phyloP scores from a whole-genome alignment of 352 stramenopile species.

The Pythium apleroticum region DNA sequence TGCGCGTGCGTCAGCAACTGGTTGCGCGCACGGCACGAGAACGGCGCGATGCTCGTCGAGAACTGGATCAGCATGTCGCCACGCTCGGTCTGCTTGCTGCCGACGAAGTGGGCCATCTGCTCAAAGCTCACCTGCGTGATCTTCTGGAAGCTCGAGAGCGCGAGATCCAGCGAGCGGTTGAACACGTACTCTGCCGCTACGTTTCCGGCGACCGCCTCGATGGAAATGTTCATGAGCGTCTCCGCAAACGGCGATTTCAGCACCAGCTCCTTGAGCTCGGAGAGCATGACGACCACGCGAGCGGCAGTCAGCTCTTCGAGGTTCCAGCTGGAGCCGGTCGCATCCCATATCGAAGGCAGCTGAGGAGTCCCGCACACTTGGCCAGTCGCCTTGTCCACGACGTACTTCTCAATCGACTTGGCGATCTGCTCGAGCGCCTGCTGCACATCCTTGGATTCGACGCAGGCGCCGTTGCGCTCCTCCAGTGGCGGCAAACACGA shows the following conservation, averaged over 20 bases:
- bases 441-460: conserved; percentile 55
- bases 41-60: conserved; percentile 43
- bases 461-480: conserved; percentile 46
- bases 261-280: conserved; percentile 51
- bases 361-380: conserved; percentile 40
- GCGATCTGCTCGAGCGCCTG: conserved; percentile 45
- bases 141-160: conserved; percentile 51
- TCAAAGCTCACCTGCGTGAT: conserved; percentile 33
- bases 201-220: conserved; percentile 15
- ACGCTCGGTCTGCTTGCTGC: conserved; percentile 15
- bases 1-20: conserved; percentile 46
- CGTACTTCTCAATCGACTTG: conserved; percentile 44
- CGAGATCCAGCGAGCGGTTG: conserved; percentile 59
- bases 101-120: conserved; percentile 29
- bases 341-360: conserved; percentile 27
- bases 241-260: conserved; percentile 41
- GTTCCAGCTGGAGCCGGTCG: neutral
- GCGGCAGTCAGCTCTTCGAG: conserved; percentile 18
- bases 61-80: conserved; percentile 51
- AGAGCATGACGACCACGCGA: conserved; percentile 46
- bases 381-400: conserved; percentile 36
- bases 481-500: conserved; percentile 52
- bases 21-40: conserved; percentile 48
- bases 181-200: conserved; percentile 51
- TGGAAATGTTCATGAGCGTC: conserved; percentile 37